These are phyloP conservation scores for Phytophthora crassamura DNA, from an alignment of 352 stramenopile genomes.

Conservation along the genomic window DNA sequence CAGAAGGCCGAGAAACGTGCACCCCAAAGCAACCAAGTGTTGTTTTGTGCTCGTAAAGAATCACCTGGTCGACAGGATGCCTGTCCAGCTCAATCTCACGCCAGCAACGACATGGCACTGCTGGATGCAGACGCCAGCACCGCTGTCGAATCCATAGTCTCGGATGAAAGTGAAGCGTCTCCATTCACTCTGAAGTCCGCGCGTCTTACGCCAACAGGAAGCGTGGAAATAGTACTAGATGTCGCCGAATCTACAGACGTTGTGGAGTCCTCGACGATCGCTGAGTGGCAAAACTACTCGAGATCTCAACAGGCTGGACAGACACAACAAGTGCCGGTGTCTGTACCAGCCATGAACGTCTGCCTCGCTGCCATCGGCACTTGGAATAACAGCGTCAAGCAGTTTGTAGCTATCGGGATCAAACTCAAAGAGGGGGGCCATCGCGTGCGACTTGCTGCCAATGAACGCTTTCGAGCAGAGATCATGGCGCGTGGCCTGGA, in stretches of 20 bases:
- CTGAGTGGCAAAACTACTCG: conserved; percentile 18
- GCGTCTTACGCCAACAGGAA: conserved; percentile 4
- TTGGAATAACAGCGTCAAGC: conserved; percentile 48
- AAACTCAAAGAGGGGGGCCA: conserved; percentile 64
- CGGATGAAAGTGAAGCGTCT: not conserved
- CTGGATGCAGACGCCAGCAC: conserved; percentile 12
- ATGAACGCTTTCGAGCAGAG: conserved; percentile 58
- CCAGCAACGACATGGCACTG: conserved; percentile 8
- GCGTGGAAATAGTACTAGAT: conserved; percentile 10
- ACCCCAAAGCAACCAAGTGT: not conserved
- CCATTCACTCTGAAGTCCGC: conserved; percentile 10
- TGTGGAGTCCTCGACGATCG: conserved; percentile 4
- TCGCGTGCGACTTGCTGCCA: conserved; percentile 75
- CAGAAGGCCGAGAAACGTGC: conserved; percentile 14
- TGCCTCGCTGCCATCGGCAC: conserved; percentile 43
- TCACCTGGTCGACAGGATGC: not conserved
- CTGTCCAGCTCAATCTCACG: not conserved
- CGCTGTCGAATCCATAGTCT: not conserved
- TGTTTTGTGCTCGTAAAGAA: conserved; percentile 5
- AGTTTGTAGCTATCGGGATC: conserved; percentile 58
- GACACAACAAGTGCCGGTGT: not conserved
- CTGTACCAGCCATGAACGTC: conserved; percentile 37
- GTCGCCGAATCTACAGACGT: conserved; percentile 11
- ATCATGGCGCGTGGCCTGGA: conserved; percentile 48
- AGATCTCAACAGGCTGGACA: not conserved